These are phyloP conservation scores for Aspergillus leporis DNA, from an alignment of 495 filamentous ascomycete species.

Conservation along the genomic window DNA sequence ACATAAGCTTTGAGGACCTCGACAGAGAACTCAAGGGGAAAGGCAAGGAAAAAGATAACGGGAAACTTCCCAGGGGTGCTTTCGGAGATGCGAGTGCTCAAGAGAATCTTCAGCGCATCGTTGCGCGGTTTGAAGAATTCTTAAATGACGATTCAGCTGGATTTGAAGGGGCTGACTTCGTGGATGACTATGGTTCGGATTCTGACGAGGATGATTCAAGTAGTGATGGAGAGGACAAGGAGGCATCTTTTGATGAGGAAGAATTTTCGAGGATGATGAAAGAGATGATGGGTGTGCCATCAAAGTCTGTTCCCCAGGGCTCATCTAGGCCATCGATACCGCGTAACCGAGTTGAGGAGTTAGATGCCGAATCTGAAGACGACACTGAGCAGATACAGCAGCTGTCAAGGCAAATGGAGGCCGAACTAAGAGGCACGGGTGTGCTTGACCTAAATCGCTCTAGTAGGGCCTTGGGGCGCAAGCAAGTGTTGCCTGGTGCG, in stretches of 20 bases:
- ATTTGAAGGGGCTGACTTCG: constrained; percentile 69
- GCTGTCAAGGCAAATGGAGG: constrained; percentile 75
- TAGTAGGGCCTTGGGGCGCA: constrained; percentile 12
- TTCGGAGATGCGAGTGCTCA: constrained; percentile 83
- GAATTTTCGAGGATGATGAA: constrained; percentile 87
- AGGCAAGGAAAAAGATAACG: constrained; percentile 34
- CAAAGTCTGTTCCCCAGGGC: constrained; percentile 28
- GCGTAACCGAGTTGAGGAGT: constrained; percentile 44
- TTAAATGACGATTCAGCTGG: constrained; percentile 83
- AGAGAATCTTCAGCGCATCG: constrained; percentile 83
- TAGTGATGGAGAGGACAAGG: constrained; percentile 68
- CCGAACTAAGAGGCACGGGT: constrained; percentile 75
- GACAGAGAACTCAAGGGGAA: constrained; percentile 73
- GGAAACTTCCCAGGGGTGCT: constrained; percentile 27
- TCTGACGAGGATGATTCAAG: constrained; percentile 54
- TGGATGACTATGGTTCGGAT: constrained; percentile 63
- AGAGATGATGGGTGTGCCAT: constrained; percentile 89
- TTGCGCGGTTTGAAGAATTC: constrained; percentile 89
- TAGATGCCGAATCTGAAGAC: constrained; percentile 51
- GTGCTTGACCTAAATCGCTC: constrained; percentile 64
- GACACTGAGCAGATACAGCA: constrained; percentile 70
- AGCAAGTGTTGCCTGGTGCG: constrained; percentile 23
- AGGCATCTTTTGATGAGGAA: constrained; percentile 78
- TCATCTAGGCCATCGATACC: constrained; percentile 24
- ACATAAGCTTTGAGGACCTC: constrained; percentile 87